Base-by-base conservation (phyloP, 257 asterid genomes). In the Lithospermum erythrorhizon region DNA sequence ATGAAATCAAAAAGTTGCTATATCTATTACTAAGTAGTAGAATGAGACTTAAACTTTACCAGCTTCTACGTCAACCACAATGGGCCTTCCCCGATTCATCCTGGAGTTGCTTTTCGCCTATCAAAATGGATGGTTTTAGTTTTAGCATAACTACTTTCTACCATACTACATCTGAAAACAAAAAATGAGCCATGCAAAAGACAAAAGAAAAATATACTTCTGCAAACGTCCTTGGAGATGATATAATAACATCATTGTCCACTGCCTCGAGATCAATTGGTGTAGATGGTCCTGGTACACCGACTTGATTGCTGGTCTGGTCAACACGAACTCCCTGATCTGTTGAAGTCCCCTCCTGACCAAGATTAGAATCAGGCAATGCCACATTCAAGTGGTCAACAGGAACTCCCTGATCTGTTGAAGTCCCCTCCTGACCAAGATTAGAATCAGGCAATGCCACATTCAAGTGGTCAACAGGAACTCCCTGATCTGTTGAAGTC, bases 1-100 rank as follows among this genome's bases (percentile, higher is more conserved):
- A 23, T 18, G 10, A 29, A 24, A 52, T 22, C 27, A 47, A 1
- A 21, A 23, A 21, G 18, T 8, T 18, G 18, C 15, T 15, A 29
- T 24, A 21, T 32, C n/a, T 58, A 20, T 57, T 41, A 55, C 7
- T 1, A 35, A 35, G 13, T 35, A 35, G 11, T 8, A 35, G 9
- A 4, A 30, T 29, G 49, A 37, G 19, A 15, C 67, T 52, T 16
- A 22, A 48, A 10, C 24, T 55, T 68, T 83, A 91, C 96, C 96
- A 70, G 86, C 71, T 6, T 88, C 98, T 17, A 83, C 79, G 69
- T 91, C 96, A 79, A 84, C 89, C 72, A 87, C 87, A 27, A 70
- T n/a, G 17, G 77, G 16, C 51, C 65, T 83, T 24, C 71, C 78
- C 20, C 59, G 94, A 48, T 81, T 74, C 75, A 87, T 84, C 68